Percentiles rank a stretch among this genome's conserved stretches.
phyloP scores from a whole-genome alignment of 805 yeast species.

The Naumovozyma dairenensis region DNA sequence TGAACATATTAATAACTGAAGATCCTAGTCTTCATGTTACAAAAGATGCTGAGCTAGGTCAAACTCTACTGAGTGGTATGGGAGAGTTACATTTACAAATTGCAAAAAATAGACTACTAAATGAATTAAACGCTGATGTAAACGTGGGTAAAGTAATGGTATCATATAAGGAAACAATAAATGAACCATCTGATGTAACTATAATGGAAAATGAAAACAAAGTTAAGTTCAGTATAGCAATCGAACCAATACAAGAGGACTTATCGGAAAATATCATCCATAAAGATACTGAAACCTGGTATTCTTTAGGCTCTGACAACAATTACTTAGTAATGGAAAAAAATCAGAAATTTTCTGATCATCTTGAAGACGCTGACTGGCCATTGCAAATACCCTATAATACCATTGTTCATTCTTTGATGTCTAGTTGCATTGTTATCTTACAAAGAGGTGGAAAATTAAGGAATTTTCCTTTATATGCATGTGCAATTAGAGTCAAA shows the following conservation, averaged over 20 bases:
- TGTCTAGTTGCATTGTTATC: constrained; percentile 51
- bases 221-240: constrained; percentile 12
- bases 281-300: constrained; percentile 23
- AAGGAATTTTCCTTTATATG: constrained; percentile 40
- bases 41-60: constrained; percentile 76
- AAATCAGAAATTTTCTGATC: constrained; percentile 12
- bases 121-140: constrained; percentile 73
- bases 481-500: constrained; percentile 45
- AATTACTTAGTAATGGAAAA: constrained; percentile 29
- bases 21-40: constrained; percentile 78
- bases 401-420: constrained; percentile 42
- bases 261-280: constrained; percentile 6
- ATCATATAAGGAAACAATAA: constrained; percentile 71
- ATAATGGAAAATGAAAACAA: constrained; percentile 10
- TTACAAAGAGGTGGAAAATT: constrained; percentile 60
- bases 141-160: constrained; percentile 78
- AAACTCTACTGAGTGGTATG: constrained; percentile 94
- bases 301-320: constrained; percentile 26
- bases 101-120: constrained; percentile 66
- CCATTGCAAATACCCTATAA: constrained; percentile 38
- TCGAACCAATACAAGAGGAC: constrained; percentile 8
- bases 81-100: constrained; percentile 94
- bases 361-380: constrained; percentile 37
- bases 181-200: neutral
- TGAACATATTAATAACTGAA: constrained; percentile 60